phyloP scores from a whole-genome alignment of 805 yeast genomes.

The Phaffomyces opuntiae region DNA sequence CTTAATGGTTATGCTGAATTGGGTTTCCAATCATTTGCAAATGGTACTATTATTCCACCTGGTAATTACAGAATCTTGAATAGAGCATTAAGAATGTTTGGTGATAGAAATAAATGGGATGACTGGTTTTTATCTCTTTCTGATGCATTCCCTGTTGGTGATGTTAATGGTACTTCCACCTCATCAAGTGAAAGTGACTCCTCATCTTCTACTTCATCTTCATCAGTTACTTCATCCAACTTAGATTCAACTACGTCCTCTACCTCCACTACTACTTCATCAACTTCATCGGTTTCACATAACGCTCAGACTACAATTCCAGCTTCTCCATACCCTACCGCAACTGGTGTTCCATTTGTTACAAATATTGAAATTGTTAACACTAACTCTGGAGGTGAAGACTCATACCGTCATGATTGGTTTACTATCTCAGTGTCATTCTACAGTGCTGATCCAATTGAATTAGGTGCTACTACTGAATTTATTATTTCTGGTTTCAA shows the following conservation, averaged over 20 bases:
- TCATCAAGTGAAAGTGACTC: slow-evolving; percentile 20
- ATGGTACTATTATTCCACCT: slow-evolving; percentile 8
- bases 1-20: neutral
- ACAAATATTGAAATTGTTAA: slow-evolving; percentile 1
- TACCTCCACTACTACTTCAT: neutral
- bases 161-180: neutral
- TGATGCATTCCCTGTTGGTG: slow-evolving; percentile 4
- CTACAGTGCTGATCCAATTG: slow-evolving; percentile 1
- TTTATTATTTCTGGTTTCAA: slow-evolving; percentile 5
- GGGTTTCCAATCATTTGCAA: slow-evolving; percentile 7
- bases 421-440: slow-evolving; percentile 1
- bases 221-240: neutral
- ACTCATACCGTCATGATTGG: slow-evolving; percentile 3
- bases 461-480: slow-evolving; percentile 4
- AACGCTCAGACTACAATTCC: neutral
- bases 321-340: neutral
- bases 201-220: slow-evolving; percentile 26
- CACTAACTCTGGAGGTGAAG: neutral
- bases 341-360: slow-evolving; percentile 3
- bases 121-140: slow-evolving; percentile 10
- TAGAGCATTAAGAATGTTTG: slow-evolving; percentile 9
- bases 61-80: slow-evolving; percentile 9
- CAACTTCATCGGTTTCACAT: neutral
- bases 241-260: neutral
- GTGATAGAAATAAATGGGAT: slow-evolving; percentile 1